phyloP scores from a whole-genome alignment of 441 rosid species.

The Pelargonium hybrid region DNA sequence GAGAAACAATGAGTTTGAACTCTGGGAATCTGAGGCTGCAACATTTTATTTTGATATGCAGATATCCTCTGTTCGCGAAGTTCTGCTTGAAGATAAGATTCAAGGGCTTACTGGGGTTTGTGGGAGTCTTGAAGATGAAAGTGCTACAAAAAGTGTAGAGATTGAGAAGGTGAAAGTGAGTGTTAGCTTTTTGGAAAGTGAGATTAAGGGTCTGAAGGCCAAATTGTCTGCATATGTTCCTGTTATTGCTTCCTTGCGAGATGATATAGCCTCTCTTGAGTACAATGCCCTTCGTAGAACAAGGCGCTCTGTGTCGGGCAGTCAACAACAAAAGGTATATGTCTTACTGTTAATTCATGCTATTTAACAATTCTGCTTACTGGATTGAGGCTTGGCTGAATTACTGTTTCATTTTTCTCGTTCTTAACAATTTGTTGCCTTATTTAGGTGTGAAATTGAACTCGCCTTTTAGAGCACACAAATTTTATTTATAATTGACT shows the following conservation, averaged over 20 bases:
- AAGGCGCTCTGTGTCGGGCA: conserved; percentile 7
- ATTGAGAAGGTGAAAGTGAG: conserved; percentile 42
- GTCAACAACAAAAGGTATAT: conserved; percentile 2
- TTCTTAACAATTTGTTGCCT: not conserved
- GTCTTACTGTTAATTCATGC: not conserved
- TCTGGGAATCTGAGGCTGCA: conserved; percentile 63
- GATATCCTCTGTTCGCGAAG: conserved; percentile 42
- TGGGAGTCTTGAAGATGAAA: conserved; percentile 38
- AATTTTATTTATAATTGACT: not conserved
- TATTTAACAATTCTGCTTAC: not conserved
- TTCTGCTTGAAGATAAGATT: conserved; percentile 54
- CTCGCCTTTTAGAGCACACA: not conserved
- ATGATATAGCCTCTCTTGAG: conserved; percentile 37
- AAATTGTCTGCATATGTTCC: conserved; percentile 47
- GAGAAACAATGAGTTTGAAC: conserved; percentile 46
- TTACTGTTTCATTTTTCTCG: not conserved
- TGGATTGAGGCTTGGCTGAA: not conserved
- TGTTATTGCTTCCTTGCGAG: conserved; percentile 34
- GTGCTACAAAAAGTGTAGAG: conserved; percentile 27
- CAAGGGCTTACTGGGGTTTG: conserved; percentile 43
- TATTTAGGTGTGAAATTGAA: not conserved
- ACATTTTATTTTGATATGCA: conserved; percentile 61
- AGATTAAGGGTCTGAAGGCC: conserved; percentile 41
- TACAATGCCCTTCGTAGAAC: conserved; percentile 28
- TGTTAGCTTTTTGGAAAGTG: conserved; percentile 38